Percentiles rank a stretch among this genome's conserved stretches.
Conservation (phyloP, 2,329 filamentous ascomycete species). For the Esteya vermicola region DNA sequence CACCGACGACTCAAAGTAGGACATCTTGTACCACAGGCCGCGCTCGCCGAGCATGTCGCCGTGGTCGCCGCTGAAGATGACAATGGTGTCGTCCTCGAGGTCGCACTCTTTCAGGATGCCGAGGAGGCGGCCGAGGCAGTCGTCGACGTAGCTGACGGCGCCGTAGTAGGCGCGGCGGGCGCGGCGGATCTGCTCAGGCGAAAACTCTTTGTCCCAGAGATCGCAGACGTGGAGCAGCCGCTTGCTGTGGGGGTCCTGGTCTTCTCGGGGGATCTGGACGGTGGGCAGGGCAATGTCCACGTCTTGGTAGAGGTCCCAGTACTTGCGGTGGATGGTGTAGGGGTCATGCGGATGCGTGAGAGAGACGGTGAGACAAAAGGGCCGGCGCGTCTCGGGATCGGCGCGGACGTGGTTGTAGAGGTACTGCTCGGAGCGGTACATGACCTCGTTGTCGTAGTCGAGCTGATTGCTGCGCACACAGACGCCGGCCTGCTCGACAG, state of each 20-base stretch:
- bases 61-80: slow-evolving; percentile 88
- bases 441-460: slow-evolving; percentile 92
- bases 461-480: slow-evolving; percentile 89
- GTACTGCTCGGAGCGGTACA: slow-evolving; percentile 82
- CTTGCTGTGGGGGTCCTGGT: slow-evolving; percentile 78
- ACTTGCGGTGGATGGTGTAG: slow-evolving; percentile 86
- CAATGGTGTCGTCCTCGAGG: slow-evolving; percentile 71
- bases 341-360: slow-evolving; percentile 92
- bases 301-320: slow-evolving; percentile 82
- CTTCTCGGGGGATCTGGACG: slow-evolving; percentile 61
- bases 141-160: slow-evolving; percentile 85
- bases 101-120: slow-evolving; percentile 64
- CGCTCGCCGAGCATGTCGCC: slow-evolving; percentile 94
- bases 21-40: slow-evolving; percentile 88
- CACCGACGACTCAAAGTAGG: slow-evolving; percentile 83
- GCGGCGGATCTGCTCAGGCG: slow-evolving; percentile 71
- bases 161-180: slow-evolving; percentile 85
- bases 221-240: slow-evolving; percentile 78
- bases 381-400: slow-evolving; percentile 54
- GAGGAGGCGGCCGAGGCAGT: slow-evolving; percentile 75
- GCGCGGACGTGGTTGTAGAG: slow-evolving; percentile 83
- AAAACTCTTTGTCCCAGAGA: slow-evolving; percentile 70
- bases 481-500: slow-evolving; percentile 76
- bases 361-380: slow-evolving; percentile 80
- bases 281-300: slow-evolving; percentile 78